Base-by-base conservation (phyloP, 2,329 filamentous ascomycete genomes). In the Epichloe sp. region DNA sequence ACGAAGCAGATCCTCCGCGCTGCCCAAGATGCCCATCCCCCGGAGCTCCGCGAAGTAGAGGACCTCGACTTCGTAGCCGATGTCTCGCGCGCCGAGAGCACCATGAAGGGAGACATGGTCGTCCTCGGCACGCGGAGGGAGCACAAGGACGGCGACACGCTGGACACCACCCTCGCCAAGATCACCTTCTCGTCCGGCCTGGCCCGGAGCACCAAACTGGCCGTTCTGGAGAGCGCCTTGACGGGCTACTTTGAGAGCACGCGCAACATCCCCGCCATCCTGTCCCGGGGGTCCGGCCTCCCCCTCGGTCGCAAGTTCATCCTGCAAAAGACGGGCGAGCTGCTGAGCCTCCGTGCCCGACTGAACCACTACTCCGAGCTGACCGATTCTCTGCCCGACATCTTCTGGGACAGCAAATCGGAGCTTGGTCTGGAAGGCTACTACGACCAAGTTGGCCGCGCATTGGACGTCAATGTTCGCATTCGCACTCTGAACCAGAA, bases 331-430 rank as follows among this genome's bases (percentile, higher is more conserved):
- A 97, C 93, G 0, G 93, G 93, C 54, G 88, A 97, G 67, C 76
- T 98, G 6, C 78, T 97, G 17, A 85, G 83, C 61, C 81, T 97
- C 48, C 84, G 93, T 45, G 91, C 91, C 1, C 89, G 95, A 62
- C 76, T 98, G 47, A 98, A 98, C 63, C 85, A 97, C 59, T 97
- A 97, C 71, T 95, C 88, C 1, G 93, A 97, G 67, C 79, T 98
- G 36, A 97, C 93, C 0, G 93, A 98, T 69, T 88, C 87, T 17
- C 76, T 97, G 17, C 93, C 93, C 0, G 93, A 98, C 68, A 81
- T 97, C 44, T 96, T 98, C 70, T 98, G 93, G 93, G 93, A 98
- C 66, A 86, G 80, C 59, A 79, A 82, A 47, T 85, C 93, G 59
- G 90, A 96, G 65, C 79, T 96, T 2, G 87, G 89, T 0, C 76